Base-by-base conservation (phyloP, 2,329 filamentous ascomycete genomes). In the Alternaria gansuensis region DNA sequence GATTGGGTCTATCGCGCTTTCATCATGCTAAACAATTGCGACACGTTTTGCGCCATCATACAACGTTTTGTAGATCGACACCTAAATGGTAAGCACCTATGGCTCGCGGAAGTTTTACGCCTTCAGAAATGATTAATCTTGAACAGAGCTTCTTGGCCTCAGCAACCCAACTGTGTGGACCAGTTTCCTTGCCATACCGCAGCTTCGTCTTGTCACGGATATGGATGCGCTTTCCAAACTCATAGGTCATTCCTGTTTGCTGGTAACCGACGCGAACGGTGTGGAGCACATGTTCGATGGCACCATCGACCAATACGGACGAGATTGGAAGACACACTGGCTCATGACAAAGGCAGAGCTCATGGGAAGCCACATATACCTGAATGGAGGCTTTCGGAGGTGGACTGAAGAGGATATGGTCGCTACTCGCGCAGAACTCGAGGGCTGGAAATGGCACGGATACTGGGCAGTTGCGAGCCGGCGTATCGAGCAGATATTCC, bases 231-330 rank as follows among this genome's bases (percentile, higher is more conserved):
- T 21, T 21, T 4, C 10, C 10, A 3, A 28, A 9, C 3, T 24
- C 13, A 23, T 29, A 5, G 13, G 9, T 10, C 51, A 53, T 31
- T 53, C 40, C 3, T 28, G 31, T 24, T 23, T 45, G 10, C 1
- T 21, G 29, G 7, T 53, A 21, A 36, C 5, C 8, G 40, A 53
- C 14, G 29, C 11, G 21, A 36, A 53, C 40, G n/a, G 23, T n/a
- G 34, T 9, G 9, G 23, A 53, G 9, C 10, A 44, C 29, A 21
- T 45, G 5, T 45, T 53, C 5, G 51, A 53, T 14, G 40, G 40
- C 39, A 53, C 39, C 17, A 28, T 28, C 17, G 40, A 53, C 10
- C 51, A 52, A 36, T 53, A 28, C 31, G 51, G 29, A 31, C n/a
- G 39, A 14, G 3, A 44, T 6, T 53, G 51, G 51, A n/a, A 13